Evolutionary conservation across 805 yeast genomes (phyloP).

Genomic region (Kluyveromyces siamensis): DNA sequence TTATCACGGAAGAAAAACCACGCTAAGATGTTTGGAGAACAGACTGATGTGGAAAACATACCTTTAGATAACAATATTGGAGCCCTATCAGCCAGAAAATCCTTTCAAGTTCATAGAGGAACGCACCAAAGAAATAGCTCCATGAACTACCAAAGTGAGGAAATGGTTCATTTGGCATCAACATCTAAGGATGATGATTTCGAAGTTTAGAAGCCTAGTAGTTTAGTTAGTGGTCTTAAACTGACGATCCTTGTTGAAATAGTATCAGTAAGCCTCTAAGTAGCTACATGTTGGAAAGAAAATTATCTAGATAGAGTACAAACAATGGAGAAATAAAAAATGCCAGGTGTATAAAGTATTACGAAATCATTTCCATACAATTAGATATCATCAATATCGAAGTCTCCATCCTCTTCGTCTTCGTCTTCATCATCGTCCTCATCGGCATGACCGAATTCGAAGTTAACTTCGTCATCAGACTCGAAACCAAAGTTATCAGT

Average conservation of each 20-base stretch:
- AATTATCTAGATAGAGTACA: not conserved
- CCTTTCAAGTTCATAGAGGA: conserved; percentile 52
- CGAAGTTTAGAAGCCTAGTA: not conserved
- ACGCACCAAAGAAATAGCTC: conserved; percentile 8
- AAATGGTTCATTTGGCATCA: conserved; percentile 8
- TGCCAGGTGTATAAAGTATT: not conserved
- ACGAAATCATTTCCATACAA: not conserved
- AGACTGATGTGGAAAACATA: conserved; percentile 55
- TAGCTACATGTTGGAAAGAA: not conserved
- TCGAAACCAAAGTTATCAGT: conserved; percentile 95
- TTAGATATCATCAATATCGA: conserved; percentile 93
- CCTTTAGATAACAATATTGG: conserved; percentile 82
- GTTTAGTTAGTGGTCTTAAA: not conserved
- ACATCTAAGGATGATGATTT: conserved; percentile 6
- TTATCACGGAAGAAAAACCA: conserved; percentile 55
- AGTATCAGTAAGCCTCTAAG: no score
- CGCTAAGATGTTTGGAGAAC: conserved; percentile 36
- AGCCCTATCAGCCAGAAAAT: conserved; percentile 67
- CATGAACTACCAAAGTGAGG: conserved; percentile 7
- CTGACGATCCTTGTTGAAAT: not conserved
- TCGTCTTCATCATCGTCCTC: conserved; percentile 66
- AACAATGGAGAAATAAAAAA: not conserved
- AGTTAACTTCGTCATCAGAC: conserved; percentile 94
- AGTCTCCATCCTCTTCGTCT: conserved; percentile 39
- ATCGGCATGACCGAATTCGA: conserved; percentile 93